Conservation (phyloP, 106 monocot species). For the Hemerocallis citrina region DNA sequence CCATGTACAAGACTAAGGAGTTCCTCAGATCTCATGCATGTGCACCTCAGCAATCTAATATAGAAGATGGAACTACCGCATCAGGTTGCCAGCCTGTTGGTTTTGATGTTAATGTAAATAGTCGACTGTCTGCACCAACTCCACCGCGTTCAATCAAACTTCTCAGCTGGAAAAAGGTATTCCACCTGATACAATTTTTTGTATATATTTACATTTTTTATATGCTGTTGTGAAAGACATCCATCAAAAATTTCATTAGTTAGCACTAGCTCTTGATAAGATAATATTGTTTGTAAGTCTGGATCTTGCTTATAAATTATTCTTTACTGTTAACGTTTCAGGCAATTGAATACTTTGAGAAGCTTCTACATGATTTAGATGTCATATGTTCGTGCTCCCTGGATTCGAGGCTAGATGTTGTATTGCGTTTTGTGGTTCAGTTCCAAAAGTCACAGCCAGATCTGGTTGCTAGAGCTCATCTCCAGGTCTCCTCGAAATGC, state of each 20-base stretch:
- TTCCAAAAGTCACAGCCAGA: slow-evolving; percentile 86
- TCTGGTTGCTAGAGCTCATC: slow-evolving; percentile 87
- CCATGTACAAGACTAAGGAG: slow-evolving; percentile 45
- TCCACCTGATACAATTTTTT: background rate
- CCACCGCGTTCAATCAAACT: slow-evolving; percentile 83
- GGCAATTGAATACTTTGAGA: slow-evolving; percentile 82
- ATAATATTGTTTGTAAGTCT: background rate
- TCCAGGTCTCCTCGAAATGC: slow-evolving; percentile 51
- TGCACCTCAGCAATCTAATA: slow-evolving; percentile 22
- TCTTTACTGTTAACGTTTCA: slow-evolving; percentile 27
- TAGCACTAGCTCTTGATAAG: background rate
- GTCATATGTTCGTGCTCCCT: slow-evolving; percentile 56
- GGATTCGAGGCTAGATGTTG: slow-evolving; percentile 57
- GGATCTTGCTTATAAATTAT: background rate
- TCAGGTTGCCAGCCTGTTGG: slow-evolving; percentile 87
- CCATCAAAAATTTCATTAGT: background rate
- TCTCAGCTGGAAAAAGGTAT: slow-evolving; percentile 75
- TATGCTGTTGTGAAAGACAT: background rate
- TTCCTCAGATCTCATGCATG: slow-evolving; percentile 56
- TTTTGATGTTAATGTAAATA: slow-evolving; percentile 84
- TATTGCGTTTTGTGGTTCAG: slow-evolving; percentile 56
- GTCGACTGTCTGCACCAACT: slow-evolving; percentile 61
- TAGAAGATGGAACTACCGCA: slow-evolving; percentile 60
- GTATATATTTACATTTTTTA: background rate
- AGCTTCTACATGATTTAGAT: slow-evolving; percentile 82